These are phyloP conservation scores for Phialophora tarda DNA, from an alignment of 2,329 filamentous ascomycete species.

Conservation along the genomic window DNA sequence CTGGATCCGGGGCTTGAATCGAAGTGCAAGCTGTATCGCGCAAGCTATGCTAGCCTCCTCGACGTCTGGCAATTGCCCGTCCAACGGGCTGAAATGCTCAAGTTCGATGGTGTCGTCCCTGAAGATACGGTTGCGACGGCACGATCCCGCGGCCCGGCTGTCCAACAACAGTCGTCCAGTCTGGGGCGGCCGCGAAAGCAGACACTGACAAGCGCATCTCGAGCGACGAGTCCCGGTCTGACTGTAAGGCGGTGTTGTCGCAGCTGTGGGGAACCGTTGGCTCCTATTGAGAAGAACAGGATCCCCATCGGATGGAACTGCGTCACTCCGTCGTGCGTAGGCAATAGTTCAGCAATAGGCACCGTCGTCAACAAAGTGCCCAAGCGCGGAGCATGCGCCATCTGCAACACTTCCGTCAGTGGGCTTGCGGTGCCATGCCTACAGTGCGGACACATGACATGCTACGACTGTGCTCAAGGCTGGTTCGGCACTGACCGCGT, in stretches of 20 bases:
- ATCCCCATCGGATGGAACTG: constrained; percentile 40
- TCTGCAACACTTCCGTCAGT: constrained; percentile 51
- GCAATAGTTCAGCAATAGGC: constrained; percentile 30
- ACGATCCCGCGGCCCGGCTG: background rate
- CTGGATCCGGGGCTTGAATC: constrained; percentile 56
- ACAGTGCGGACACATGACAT: constrained; percentile 55
- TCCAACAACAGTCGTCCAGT: background rate
- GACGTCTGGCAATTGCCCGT: constrained; percentile 63
- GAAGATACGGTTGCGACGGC: background rate
- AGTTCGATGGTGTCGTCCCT: constrained; percentile 53
- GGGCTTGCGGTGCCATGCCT: constrained; percentile 56
- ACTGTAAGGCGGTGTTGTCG: constrained; percentile 52
- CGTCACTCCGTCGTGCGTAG: constrained; percentile 43
- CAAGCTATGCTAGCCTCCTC: constrained; percentile 63
- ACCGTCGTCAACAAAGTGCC: constrained; percentile 18
- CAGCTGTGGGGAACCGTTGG: constrained; percentile 45
- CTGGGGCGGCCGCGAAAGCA: constrained; percentile 19
- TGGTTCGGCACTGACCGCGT: constrained; percentile 47
- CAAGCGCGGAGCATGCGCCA: constrained; percentile 47
- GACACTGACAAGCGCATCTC: constrained; percentile 20
- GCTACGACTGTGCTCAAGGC: constrained; percentile 51
- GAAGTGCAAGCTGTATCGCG: constrained; percentile 60
- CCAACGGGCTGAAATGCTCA: constrained; percentile 63
- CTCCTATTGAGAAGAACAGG: constrained; percentile 38
- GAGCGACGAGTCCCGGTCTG: constrained; percentile 42